Conservation (phyloP, 164 flowering plant species). For the Euptelea pleiosperma region DNA sequence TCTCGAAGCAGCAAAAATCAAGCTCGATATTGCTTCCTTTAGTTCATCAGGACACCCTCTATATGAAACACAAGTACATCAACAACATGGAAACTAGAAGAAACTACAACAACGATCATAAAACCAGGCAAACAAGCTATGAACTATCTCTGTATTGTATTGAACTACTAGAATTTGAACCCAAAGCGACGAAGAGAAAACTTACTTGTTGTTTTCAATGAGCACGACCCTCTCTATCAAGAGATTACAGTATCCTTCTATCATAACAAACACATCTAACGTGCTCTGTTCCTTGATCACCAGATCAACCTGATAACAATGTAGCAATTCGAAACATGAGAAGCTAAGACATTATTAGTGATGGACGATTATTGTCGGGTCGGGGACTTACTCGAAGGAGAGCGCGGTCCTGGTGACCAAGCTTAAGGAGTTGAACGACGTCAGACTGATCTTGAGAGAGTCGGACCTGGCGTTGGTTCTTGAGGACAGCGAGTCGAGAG, state of each 20-base stretch:
- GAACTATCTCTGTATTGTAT: too few relatives aligned
- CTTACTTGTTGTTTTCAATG: conserved; percentile 35
- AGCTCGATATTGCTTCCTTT: conserved; percentile 56
- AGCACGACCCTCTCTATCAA: conserved; percentile 33
- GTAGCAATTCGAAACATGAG: too few relatives aligned
- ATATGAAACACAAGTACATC: background rate
- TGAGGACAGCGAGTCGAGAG: conserved; percentile 58
- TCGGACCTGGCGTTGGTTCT: conserved; percentile 58
- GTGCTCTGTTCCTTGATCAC: conserved; percentile 72
- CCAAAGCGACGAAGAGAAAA: background rate
- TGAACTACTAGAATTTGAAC: too few relatives aligned
- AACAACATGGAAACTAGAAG: background rate
- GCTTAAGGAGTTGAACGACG: conserved; percentile 61
- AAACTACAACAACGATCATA: too few relatives aligned
- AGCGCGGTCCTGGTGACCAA: conserved; percentile 64
- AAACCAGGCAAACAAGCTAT: too few relatives aligned
- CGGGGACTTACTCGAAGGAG: conserved; percentile 80
- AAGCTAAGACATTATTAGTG: too few relatives aligned
- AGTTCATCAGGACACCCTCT: conserved; percentile 84
- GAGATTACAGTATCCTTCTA: conserved; percentile 53
- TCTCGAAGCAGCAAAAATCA: conserved; percentile 73
- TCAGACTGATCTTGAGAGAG: conserved; percentile 50
- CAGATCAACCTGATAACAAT: conserved; percentile 72
- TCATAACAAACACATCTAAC: conserved; percentile 49
- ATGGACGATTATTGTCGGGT: too few relatives aligned